Evolutionary conservation across 2,329 filamentous ascomycete genomes (phyloP).

Genomic region (Aspergillus fischeri): DNA sequence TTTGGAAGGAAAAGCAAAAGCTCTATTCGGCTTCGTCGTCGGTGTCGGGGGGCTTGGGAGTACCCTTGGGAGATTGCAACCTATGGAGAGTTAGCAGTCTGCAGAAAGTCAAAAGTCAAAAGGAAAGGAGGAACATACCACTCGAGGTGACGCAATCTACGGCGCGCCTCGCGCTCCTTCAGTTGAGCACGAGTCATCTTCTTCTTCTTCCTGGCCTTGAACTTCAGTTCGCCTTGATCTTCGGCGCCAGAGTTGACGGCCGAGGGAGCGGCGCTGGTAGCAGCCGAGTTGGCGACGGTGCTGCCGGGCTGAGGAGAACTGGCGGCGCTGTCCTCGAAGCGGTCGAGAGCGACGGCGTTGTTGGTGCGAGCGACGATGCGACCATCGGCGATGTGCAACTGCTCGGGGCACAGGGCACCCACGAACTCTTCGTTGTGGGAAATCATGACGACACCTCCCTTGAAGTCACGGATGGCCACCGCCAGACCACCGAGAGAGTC

Average conservation of each 20-base stretch:
- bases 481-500: slow-evolving; percentile 94
- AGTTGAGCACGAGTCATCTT: slow-evolving; percentile 96
- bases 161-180: slow-evolving; percentile 86
- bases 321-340: slow-evolving; percentile 78
- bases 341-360: slow-evolving; percentile 67
- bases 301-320: slow-evolving; percentile 51
- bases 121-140: slow-evolving; percentile 38
- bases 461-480: slow-evolving; percentile 97
- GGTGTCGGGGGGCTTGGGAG: slow-evolving; percentile 70
- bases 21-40: slow-evolving; percentile 61
- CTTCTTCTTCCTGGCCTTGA: slow-evolving; percentile 89
- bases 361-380: slow-evolving; percentile 80
- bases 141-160: slow-evolving; percentile 76
- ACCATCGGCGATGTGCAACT: slow-evolving; percentile 90
- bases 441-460: slow-evolving; percentile 98
- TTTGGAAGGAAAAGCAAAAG: slow-evolving; percentile 1
- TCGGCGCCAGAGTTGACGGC: slow-evolving; percentile 79
- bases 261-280: slow-evolving; percentile 57
- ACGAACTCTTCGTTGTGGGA: slow-evolving; percentile 99
- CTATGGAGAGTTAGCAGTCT: slow-evolving; percentile 47
- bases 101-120: background rate
- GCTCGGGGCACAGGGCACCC: slow-evolving; percentile 88
- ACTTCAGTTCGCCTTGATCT: slow-evolving; percentile 77
- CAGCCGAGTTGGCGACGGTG: slow-evolving; percentile 56
- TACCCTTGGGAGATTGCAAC: slow-evolving; percentile 82